Percentiles rank a stretch among this genome's conserved stretches.
phyloP scores from a whole-genome alignment of 2,329 filamentous ascomycete species.

The Beauveria bassiana region DNA sequence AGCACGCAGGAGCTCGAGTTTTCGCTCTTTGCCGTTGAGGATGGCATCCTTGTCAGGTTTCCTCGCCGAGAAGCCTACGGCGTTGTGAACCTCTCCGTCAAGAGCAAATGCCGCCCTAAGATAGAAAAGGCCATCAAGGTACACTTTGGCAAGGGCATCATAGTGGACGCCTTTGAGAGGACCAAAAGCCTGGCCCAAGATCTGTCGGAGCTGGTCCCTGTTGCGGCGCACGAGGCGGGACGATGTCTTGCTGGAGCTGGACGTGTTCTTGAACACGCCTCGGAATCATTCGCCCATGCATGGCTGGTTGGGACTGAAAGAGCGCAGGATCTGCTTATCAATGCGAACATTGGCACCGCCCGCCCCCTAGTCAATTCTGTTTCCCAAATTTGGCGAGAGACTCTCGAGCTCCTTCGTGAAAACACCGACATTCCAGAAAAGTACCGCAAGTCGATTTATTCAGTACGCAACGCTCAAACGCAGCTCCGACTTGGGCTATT shows the following conservation, averaged over 20 bases:
- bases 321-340: not conserved
- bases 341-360: not conserved
- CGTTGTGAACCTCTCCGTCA: constrained; percentile 48
- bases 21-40: constrained; percentile 38
- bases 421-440: not conserved
- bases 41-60: constrained; percentile 46
- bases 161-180: constrained; percentile 37
- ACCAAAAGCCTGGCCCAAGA: constrained; percentile 36
- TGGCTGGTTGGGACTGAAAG: not conserved
- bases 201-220: constrained; percentile 32
- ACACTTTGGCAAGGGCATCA: constrained; percentile 46
- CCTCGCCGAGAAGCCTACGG: constrained; percentile 48
- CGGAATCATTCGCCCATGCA: constrained; percentile 19
- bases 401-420: not conserved
- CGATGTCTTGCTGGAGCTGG: constrained; percentile 28
- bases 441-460: constrained; percentile 16
- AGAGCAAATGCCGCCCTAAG: constrained; percentile 51
- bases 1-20: constrained; percentile 39
- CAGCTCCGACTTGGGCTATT: constrained; percentile 39
- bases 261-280: constrained; percentile 24
- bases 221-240: constrained; percentile 31
- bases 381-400: not conserved
- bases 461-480: constrained; percentile 20
- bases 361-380: not conserved
- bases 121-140: constrained; percentile 54